phyloP scores from a whole-genome alignment of 108 stramenopile genomes.

The Parmales sp. region DNA sequence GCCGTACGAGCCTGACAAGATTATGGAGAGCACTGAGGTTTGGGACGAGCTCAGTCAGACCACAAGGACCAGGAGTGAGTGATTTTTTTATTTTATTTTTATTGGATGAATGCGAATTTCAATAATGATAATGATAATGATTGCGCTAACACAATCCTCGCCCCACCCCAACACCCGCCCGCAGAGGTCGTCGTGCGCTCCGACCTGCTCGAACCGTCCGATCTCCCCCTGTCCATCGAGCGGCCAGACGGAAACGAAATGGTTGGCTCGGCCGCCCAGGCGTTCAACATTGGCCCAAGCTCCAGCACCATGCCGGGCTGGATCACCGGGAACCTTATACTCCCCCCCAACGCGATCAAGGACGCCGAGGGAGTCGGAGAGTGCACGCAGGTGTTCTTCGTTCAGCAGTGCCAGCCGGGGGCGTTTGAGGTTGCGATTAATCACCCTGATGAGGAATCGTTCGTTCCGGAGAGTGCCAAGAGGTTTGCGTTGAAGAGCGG shows the following conservation, averaged over 20 bases:
- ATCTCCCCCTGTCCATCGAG: conserved; percentile 4
- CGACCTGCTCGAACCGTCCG: neutral
- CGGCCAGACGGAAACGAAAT: conserved; percentile 46
- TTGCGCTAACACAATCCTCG: neutral
- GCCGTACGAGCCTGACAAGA: neutral
- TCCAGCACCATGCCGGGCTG: conserved; percentile 63
- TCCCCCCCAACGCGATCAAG: conserved; percentile 77
- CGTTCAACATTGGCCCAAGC: conserved; percentile 59
- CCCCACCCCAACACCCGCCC: neutral
- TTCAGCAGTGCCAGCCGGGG: conserved; percentile 54
- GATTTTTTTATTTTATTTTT: too few species aligned
- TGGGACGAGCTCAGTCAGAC: neutral
- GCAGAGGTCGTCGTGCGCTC: neutral
- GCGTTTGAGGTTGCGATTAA: conserved; percentile 71
- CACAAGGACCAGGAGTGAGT: neutral
- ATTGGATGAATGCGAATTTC: neutral
- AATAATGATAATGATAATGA: neutral
- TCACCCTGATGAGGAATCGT: conserved; percentile 41
- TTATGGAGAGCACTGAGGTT: neutral
- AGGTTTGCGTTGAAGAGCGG: conserved; percentile 76
- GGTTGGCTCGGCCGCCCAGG: conserved; percentile 64
- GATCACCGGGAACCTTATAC: conserved; percentile 66
- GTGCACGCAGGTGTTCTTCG: conserved; percentile 76
- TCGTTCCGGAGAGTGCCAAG: conserved; percentile 65
- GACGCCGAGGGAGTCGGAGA: conserved; percentile 76